Conservation (phyloP, 2,329 filamentous ascomycete species). For the Rutstroemia sp. region DNA sequence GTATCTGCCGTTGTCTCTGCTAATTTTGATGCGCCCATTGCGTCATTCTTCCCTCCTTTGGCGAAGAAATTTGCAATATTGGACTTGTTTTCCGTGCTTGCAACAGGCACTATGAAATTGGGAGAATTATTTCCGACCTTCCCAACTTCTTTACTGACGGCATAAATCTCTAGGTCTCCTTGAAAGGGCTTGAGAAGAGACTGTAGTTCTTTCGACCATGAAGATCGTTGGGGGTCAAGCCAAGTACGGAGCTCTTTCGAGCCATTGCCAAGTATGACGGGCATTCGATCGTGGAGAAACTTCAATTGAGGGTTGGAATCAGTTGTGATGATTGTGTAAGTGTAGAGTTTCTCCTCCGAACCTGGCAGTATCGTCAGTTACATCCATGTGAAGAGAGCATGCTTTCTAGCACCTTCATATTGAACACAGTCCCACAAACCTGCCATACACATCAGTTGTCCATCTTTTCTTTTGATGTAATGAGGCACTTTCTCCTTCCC, state of each 20-base stretch:
- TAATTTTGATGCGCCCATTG: conserved; percentile 7
- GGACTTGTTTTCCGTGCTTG: conserved; percentile 80
- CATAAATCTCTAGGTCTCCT: conserved; percentile 76
- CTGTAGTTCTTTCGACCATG: conserved; percentile 77
- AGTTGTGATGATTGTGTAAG: conserved; percentile 92
- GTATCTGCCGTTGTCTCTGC: conserved; percentile 4
- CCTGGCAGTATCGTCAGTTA: conserved; percentile 30
- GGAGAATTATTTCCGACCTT: conserved; percentile 91
- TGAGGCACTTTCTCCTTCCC: conserved; percentile 78
- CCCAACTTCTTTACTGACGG: conserved; percentile 80
- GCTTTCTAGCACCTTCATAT: conserved; percentile 55
- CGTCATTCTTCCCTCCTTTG: conserved; percentile 32
- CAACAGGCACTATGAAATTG: conserved; percentile 72
- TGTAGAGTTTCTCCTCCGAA: conserved; percentile 65
- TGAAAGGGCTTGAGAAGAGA: conserved; percentile 69
- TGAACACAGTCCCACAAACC: conserved; percentile 86
- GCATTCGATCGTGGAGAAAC: conserved; percentile 94
- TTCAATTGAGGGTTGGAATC: conserved; percentile 72
- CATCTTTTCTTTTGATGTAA: conserved; percentile 75
- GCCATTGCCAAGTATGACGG: conserved; percentile 76
- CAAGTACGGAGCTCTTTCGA: conserved; percentile 64
- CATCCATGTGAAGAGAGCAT: neutral
- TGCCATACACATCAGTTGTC: conserved; percentile 73
- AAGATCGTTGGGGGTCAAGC: conserved; percentile 65
- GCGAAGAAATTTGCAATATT: conserved; percentile 94